Percentiles rank a stretch among this genome's conserved stretches.
Conservation (phyloP, 225 moss, liverwort and hornwort species). For the Sphagnum contortum region DNA sequence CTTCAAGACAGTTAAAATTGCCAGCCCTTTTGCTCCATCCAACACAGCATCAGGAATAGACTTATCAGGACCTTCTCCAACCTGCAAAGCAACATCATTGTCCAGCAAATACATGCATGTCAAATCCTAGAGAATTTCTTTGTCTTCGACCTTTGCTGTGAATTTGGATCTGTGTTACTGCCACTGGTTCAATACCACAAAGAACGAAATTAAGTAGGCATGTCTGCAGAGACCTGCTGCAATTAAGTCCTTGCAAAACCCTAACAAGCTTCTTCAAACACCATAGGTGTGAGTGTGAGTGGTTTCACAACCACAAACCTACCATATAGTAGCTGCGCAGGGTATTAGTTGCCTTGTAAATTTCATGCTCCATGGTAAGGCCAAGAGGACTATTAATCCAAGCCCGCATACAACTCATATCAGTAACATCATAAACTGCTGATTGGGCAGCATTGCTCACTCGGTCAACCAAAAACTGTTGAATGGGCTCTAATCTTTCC, state of each 20-base stretch:
- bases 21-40: slow-evolving; percentile 51
- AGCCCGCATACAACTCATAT: slow-evolving; percentile 56
- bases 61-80: slow-evolving; percentile 42
- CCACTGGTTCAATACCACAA: too few species aligned
- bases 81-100: slow-evolving; percentile 15
- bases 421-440: slow-evolving; percentile 52
- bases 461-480: slow-evolving; percentile 49
- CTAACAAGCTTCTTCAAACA: too few species aligned
- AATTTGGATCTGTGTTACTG: too few species aligned
- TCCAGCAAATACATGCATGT: not conserved
- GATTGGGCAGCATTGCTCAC: slow-evolving; percentile 60
- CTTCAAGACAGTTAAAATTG: slow-evolving; percentile 47
- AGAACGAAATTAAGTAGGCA: too few species aligned
- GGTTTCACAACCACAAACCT: not conserved
- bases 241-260: too few species aligned
- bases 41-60: slow-evolving; percentile 57
- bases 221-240: too few species aligned
- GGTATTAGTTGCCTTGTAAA: slow-evolving; percentile 56
- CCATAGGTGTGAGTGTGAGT: too few species aligned
- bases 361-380: slow-evolving; percentile 56
- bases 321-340: slow-evolving; percentile 47
- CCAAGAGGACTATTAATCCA: slow-evolving; percentile 59
- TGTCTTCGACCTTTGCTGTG: too few species aligned
- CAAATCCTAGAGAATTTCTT: not conserved
- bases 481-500: slow-evolving; percentile 53